Percentiles rank a stretch among this genome's conserved stretches.
phyloP scores from a whole-genome alignment of 2,329 filamentous ascomycete species.

The Hypoxylon sp. region DNA sequence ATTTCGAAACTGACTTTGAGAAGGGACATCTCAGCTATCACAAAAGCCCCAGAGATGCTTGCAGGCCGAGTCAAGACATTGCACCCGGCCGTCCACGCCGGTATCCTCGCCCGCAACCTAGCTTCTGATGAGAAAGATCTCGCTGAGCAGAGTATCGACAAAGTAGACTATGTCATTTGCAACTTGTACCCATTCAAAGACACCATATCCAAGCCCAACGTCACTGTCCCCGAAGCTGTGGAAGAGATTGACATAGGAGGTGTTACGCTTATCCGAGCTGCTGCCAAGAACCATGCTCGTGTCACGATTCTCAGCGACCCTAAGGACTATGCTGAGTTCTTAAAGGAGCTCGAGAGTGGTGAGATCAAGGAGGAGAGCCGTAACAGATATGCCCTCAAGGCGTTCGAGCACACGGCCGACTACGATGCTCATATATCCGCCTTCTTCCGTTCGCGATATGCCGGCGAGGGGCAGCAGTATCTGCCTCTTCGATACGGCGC shows the following conservation, averaged over 20 bases:
- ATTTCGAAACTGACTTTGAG: conserved; percentile 37
- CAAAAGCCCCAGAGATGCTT: conserved; percentile 96
- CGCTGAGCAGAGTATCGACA: conserved; percentile 92
- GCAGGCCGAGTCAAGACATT: conserved; percentile 86
- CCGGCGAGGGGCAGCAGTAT: conserved; percentile 85
- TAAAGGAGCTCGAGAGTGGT: conserved; percentile 88
- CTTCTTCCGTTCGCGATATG: conserved; percentile 98
- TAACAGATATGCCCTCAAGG: conserved; percentile 93
- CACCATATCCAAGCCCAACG: conserved; percentile 95
- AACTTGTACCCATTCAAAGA: conserved; percentile 99
- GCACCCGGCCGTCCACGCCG: conserved; percentile 90
- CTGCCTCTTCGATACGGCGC: conserved; percentile 91
- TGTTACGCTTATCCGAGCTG: conserved; percentile 94
- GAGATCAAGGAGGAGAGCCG: conserved; percentile 88
- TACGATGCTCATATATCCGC: conserved; percentile 95
- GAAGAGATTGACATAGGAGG: conserved; percentile 99
- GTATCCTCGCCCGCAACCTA: conserved; percentile 93
- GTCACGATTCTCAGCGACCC: conserved; percentile 98
- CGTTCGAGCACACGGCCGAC: conserved; percentile 97
- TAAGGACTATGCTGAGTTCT: conserved; percentile 91
- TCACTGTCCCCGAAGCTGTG: conserved; percentile 95
- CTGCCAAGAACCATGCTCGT: conserved; percentile 96
- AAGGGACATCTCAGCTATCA: conserved; percentile 97
- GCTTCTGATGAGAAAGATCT: conserved; percentile 97
- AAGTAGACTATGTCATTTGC: conserved; percentile 96